Evolutionary conservation across 805 yeast species (phyloP).

Genomic region (Komagataella kurtzmanii): DNA sequence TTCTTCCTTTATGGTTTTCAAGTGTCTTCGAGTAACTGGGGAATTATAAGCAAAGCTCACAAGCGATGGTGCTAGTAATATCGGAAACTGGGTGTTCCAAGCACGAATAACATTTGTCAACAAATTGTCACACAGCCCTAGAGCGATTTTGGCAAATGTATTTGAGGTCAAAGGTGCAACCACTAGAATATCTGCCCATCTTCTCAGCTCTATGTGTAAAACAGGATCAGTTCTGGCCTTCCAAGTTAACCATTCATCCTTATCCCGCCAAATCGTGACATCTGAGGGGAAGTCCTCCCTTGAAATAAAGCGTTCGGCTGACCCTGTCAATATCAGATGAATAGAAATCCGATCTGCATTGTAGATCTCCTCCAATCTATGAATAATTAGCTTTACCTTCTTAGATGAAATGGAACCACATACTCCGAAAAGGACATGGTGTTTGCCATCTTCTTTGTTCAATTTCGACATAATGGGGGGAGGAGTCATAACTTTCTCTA

Average conservation of each 20-base stretch:
- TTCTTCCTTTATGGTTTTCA: conserved; percentile 38
- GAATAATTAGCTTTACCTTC: conserved; percentile 38
- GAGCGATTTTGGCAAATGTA: conserved; percentile 39
- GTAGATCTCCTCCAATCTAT: conserved; percentile 38
- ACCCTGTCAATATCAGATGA: conserved; percentile 38
- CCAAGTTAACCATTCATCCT: conserved; percentile 47
- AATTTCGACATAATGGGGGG: not conserved
- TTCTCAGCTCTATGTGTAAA: conserved; percentile 41
- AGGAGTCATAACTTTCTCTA: not conserved
- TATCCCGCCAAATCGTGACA: conserved; percentile 41
- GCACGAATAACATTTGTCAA: conserved; percentile 46
- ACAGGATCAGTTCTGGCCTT: conserved; percentile 43
- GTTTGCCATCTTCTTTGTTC: conserved; percentile 27
- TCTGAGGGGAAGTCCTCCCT: conserved; percentile 31
- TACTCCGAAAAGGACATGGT: conserved; percentile 42
- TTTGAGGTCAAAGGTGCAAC: conserved; percentile 48
- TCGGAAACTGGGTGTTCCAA: conserved; percentile 47
- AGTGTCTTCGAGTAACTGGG: conserved; percentile 38
- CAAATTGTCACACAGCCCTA: conserved; percentile 46
- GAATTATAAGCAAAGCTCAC: conserved; percentile 47
- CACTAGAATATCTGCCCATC: conserved; percentile 48
- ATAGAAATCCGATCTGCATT: conserved; percentile 32
- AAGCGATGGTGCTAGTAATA: conserved; percentile 48
- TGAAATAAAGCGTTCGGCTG: conserved; percentile 38
- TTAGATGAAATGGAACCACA: conserved; percentile 42